phyloP scores from a whole-genome alignment of 495 filamentous ascomycete species.

The Diplogelasinospora grovesii region DNA sequence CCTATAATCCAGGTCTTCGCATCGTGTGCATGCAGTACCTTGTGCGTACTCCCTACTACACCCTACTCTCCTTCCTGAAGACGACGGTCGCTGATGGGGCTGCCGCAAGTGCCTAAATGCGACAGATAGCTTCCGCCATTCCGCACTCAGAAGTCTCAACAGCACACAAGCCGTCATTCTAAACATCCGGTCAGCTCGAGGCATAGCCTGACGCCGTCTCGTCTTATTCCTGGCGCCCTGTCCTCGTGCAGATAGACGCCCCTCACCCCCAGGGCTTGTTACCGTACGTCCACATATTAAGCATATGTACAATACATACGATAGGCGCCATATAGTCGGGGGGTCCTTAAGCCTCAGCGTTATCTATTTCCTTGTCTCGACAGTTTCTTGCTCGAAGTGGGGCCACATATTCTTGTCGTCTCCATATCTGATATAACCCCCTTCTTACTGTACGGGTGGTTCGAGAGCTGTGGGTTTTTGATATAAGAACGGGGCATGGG shows the following conservation, averaged over 20 bases:
- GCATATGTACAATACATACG: conserved; percentile 9
- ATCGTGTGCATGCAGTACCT: conserved; percentile 3
- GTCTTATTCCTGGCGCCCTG: neutral
- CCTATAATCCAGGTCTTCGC: neutral
- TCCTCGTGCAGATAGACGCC: neutral
- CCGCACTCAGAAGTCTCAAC: conserved; percentile 3
- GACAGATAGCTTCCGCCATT: conserved; percentile 15
- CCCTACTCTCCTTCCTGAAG: conserved; percentile 21
- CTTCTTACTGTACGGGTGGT: neutral
- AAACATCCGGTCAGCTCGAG: neutral
- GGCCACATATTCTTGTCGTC: neutral
- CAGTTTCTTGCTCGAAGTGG: conserved; percentile 2
- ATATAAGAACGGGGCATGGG: too few species aligned
- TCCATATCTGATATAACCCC: conserved; percentile 5
- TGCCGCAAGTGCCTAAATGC: conserved; percentile 26
- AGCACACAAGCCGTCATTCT: conserved; percentile 1
- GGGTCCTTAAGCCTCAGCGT: neutral
- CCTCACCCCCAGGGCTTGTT: conserved; percentile 2
- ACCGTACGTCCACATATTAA: too few species aligned
- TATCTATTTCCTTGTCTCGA: neutral
- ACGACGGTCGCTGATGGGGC: conserved; percentile 24
- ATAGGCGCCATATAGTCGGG: neutral
- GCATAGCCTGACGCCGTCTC: neutral
- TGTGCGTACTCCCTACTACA: conserved; percentile 4
- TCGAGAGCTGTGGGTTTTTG: too few species aligned